Base-by-base conservation (phyloP, 371 early-diverging fungal species). In the Syncephalastrum contaminatum region DNA sequence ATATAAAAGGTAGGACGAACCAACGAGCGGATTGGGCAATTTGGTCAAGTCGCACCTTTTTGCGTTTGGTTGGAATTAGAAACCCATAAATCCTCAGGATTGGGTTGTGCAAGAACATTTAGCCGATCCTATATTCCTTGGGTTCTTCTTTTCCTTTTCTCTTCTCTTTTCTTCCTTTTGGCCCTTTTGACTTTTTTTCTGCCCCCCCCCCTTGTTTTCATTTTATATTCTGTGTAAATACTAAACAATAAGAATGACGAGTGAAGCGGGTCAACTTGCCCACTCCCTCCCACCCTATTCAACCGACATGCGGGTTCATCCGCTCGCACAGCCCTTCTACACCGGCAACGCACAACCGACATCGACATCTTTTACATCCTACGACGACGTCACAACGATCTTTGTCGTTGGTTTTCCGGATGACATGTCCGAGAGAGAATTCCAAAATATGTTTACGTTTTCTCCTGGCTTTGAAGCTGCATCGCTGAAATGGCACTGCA, bases 341-440 rank as follows among this genome's bases (percentile, higher is more conserved):
- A 30, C 36, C 10, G 36, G 36, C 12, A 4, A 6, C 12, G 12
- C 49, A 49, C 19, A 21, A 22, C 16, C 51, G 19, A 15, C 51
- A 10, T 27, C 51, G 25, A 16, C 51, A 51, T 51, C 44, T 6
- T 44, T 30, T 12, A 30, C 36, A 30, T 30, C 36, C 2, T 30
- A 30, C 14, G 86, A 85, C 59, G 86, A 85, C 66, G 82, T 97
- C 54, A 89, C 94, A 16, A 96, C 96, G 20, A 94, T 97, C 60
- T 97, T 96, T 78, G 95, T 97, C 5, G 94, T 95, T 25, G 97
- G 97, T 18, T 94, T 97, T 59, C 97, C 97, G 45, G 94, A 95
- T 42, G 96, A 97, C 70, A 93, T 96, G 88, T 82, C 80, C 60
- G 97, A 97, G 68, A 75, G 97, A 56, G 97, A 97, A 74, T 96